These are phyloP conservation scores for Populus hybrid DNA, from an alignment of 441 rosid species.

Conservation along the genomic window DNA sequence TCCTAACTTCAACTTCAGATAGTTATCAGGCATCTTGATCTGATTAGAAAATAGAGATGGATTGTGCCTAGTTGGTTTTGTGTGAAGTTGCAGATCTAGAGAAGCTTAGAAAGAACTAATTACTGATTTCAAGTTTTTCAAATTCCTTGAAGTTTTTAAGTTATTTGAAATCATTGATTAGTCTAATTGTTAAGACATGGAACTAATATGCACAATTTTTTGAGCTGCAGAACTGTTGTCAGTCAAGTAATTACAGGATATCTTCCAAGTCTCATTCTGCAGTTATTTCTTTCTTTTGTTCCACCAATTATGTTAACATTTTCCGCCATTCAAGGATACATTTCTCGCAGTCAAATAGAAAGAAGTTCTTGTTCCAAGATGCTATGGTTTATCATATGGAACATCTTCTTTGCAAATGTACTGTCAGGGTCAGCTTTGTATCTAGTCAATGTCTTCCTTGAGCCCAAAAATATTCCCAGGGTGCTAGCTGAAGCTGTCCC, in stretches of 20 bases:
- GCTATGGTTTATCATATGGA: conserved; percentile 75
- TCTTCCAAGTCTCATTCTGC: conserved; percentile 86
- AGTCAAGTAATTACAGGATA: conserved; percentile 88
- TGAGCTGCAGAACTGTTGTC: conserved; percentile 57
- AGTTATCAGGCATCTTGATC: not conserved
- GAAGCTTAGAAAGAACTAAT: not conserved
- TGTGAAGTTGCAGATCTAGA: not conserved
- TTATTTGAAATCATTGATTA: not conserved
- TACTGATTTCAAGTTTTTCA: not conserved
- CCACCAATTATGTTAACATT: conserved; percentile 73
- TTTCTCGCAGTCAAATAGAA: conserved; percentile 68
- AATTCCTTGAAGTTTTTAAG: not conserved
- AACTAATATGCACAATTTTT: conserved; percentile 18
- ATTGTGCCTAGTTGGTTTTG: not conserved
- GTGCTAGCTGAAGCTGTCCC: conserved; percentile 85
- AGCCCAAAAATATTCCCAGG: conserved; percentile 69
- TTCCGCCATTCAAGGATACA: conserved; percentile 78
- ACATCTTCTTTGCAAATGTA: conserved; percentile 79
- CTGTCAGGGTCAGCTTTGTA: conserved; percentile 81
- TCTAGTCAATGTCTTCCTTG: conserved; percentile 57
- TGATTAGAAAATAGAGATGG: not conserved
- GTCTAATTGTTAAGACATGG: conserved; percentile 7
- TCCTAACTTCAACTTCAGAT: not conserved
- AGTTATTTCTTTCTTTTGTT: conserved; percentile 49
- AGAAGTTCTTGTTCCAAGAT: conserved; percentile 79